Percentiles rank a stretch among this genome's conserved stretches.
Evolutionary conservation across 1,139 yeast genomes (phyloP).

Genomic region (Yamadazyma aaseri): DNA sequence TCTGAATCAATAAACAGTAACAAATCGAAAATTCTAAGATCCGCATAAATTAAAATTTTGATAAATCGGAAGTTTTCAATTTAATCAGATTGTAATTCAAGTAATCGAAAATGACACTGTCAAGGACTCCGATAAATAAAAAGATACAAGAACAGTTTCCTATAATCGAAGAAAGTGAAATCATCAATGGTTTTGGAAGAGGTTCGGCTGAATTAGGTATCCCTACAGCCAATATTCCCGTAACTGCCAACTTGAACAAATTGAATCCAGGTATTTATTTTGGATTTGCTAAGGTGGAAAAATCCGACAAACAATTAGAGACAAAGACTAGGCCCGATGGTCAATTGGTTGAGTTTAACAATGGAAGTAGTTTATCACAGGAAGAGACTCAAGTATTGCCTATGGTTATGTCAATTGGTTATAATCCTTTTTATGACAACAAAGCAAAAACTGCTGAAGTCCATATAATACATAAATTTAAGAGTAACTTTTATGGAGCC

Average conservation of each 20-base stretch:
- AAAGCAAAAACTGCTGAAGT: slow-evolving; percentile 79
- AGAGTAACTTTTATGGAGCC: slow-evolving; percentile 79
- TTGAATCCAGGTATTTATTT: slow-evolving; percentile 86
- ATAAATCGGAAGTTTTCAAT: no score
- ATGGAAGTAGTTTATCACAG: slow-evolving; percentile 51
- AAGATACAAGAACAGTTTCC: slow-evolving; percentile 61
- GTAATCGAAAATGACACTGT: no score
- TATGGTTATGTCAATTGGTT: slow-evolving; percentile 94
- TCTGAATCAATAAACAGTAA: no score
- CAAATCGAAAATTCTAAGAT: no score
- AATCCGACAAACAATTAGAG: slow-evolving; percentile 17
- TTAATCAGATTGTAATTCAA: no score
- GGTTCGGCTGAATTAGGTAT: slow-evolving; percentile 93
- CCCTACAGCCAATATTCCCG: slow-evolving; percentile 91
- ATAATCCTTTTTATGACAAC: slow-evolving; percentile 91
- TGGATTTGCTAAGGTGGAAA: slow-evolving; percentile 65
- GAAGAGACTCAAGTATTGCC: slow-evolving; percentile 56
- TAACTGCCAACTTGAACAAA: slow-evolving; percentile 45
- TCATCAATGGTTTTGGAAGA: slow-evolving; percentile 90
- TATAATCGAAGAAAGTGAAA: slow-evolving; percentile 49
- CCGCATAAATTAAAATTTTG: no score
- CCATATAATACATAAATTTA: slow-evolving; percentile 78
- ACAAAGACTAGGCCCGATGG: slow-evolving; percentile 40
- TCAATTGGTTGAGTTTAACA: slow-evolving; percentile 50
- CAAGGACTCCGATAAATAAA: slow-evolving; percentile 24